Percentiles rank a stretch among this genome's conserved stretches.
These are phyloP conservation scores for Dictyostelium discoideum DNA, from an alignment of 78 protist species.

Conservation along the genomic window dicty_2.7 NC_007089.4:2737501-2738000, in stretches of 20 bases:
- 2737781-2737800: background rate
- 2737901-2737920: slow-evolving; percentile 22
- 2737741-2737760: background rate
- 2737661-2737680: slow-evolving; percentile 12
- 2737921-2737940: slow-evolving; percentile 39
- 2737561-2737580: slow-evolving; percentile 53
- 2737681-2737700: slow-evolving; percentile 76
- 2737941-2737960: slow-evolving; percentile 55
- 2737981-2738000: slow-evolving; percentile 37
- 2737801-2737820: slow-evolving; percentile 14
- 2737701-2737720: slow-evolving; percentile 40
- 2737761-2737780: background rate
- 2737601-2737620: slow-evolving; percentile 65
- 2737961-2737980: slow-evolving; percentile 67
- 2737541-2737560: background rate
- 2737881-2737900: background rate
- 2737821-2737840: slow-evolving; percentile 42
- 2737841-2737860: slow-evolving; percentile 62
- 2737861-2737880: slow-evolving; percentile 39
- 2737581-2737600: slow-evolving; percentile 15
- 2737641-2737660: slow-evolving; percentile 24
- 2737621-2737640: slow-evolving; percentile 20
- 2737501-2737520: slow-evolving; percentile 57
- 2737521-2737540: slow-evolving; percentile 5
- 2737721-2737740: background rate